Percentiles rank a stretch among this genome's conserved stretches.
phyloP scores from a whole-genome alignment of 257 asterid species.

The Linderniella brevidens region DNA sequence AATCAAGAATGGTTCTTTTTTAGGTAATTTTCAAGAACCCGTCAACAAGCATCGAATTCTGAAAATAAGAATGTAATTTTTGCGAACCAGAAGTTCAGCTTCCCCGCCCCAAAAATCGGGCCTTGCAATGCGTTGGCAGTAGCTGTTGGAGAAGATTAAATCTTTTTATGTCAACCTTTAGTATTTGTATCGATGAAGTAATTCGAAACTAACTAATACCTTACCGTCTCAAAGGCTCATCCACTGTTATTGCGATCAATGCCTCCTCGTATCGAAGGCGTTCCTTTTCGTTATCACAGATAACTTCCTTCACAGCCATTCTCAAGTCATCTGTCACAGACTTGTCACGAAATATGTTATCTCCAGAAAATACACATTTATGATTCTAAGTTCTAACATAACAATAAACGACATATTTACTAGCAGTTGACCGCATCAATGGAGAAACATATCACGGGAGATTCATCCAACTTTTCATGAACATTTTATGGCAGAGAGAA shows the following conservation, averaged over 20 bases:
- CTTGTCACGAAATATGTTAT: constrained; percentile 4
- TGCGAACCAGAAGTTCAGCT: constrained; percentile 83
- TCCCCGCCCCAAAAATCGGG: constrained; percentile 99
- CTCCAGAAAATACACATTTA: constrained; percentile 8
- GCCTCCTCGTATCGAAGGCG: constrained; percentile 67
- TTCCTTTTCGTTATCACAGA: constrained; percentile 54
- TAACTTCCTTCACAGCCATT: constrained; percentile 88
- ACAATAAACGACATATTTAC: too few species aligned
- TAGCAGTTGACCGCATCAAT: constrained; percentile 1
- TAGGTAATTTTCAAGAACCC: not conserved
- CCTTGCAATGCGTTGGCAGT: constrained; percentile 82
- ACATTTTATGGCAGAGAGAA: too few species aligned
- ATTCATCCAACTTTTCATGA: too few species aligned
- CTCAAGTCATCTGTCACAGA: constrained; percentile 54
- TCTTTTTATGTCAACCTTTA: constrained; percentile 3
- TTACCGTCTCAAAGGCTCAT: constrained; percentile 75
- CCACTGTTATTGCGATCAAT: constrained; percentile 75
- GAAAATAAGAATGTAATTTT: constrained; percentile 5
- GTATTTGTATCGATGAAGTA: constrained; percentile 3
- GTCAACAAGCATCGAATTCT: not conserved
- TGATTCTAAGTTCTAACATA: too few species aligned
- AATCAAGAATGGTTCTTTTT: not conserved
- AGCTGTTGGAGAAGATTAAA: constrained; percentile 32
- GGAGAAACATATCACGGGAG: not conserved
- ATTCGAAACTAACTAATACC: constrained; percentile 16